Evolutionary conservation across 139 green algal genomes (phyloP), one percentile per base, ranked within the genome.

Genomic region (Chlamydomonas incerta): DNA sequence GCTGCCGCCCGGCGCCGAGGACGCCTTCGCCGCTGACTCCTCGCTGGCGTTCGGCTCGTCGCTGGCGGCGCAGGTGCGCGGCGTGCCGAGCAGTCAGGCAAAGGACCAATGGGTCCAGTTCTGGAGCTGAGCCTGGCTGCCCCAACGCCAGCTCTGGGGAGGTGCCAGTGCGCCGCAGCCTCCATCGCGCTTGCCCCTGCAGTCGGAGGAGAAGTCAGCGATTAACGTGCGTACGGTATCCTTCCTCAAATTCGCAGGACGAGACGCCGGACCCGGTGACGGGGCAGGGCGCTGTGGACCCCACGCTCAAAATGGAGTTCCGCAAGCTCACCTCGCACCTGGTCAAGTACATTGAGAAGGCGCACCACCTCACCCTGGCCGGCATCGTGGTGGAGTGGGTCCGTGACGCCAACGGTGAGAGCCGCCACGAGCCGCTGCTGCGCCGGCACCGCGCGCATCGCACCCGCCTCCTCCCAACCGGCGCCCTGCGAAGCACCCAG

Each of bases 261-360:
- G 81, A 73, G 70, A 33, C 50, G 26, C 37, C 70, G 1, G 81
- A 87, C 29, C 33, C 41, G 8, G 31, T 41, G 0, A 66, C 81
- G 57, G 70, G 71, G 0, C 75, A 89, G 65, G 88, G 85, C 2
- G 72, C 82, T 0, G 90, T 94, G 31, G 90, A 93, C 80, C 87
- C 91, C 2, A 55, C 68, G 10, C 74, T 93, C 37, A 94, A 93
- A 35, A 92, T 93, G 88, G 67, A 89, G 57, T 81, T 92, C 29
- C 73, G 91, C 4, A 91, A 91, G 81, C 75, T 91, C 28, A 90
- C 82, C 1, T 68, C 79, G 8, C 63, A 90, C 72, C 57, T 95
- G 63, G 92, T 94, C 23, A 90, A 93, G 80, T 93, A 95, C 90
- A 90, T 94, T 35, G 82, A 95, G 85, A 87, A 82, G 29, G 91